phyloP scores from a whole-genome alignment of 306 rosid species.

The Glycine tomentella region DNA sequence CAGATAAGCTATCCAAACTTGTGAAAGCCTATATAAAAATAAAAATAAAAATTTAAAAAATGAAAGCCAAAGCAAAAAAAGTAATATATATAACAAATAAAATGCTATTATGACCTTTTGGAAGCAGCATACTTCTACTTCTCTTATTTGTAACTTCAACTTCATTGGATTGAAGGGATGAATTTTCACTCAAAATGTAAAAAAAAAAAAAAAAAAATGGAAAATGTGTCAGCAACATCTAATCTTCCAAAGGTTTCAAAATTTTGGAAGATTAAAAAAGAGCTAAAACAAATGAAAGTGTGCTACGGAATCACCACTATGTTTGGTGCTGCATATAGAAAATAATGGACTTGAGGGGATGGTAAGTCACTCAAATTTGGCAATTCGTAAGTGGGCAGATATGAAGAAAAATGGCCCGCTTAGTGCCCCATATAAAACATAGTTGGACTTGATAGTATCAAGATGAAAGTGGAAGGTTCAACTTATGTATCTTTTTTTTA shows the following conservation, averaged over 20 bases:
- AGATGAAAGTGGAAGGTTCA: neutral
- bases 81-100: no score
- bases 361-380: neutral
- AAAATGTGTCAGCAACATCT: neutral
- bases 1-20: no score
- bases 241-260: no score
- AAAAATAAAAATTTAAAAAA: no score
- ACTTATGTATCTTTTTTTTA: neutral
- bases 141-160: neutral
- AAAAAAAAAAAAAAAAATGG: no score
- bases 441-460: neutral
- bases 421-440: neutral
- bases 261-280: neutral
- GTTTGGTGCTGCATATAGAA: neutral
- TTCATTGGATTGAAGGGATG: no score
- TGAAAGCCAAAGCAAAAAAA: no score
- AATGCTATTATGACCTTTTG: no score
- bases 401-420: neutral
- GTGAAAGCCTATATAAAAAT: no score
- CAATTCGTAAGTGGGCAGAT: neutral
- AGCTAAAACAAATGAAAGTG: neutral
- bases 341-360: no score
- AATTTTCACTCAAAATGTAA: no score
- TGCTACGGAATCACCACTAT: neutral
- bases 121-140: no score